phyloP scores from a whole-genome alignment of 169 alveolate species.

The Babesia sp. region DNA sequence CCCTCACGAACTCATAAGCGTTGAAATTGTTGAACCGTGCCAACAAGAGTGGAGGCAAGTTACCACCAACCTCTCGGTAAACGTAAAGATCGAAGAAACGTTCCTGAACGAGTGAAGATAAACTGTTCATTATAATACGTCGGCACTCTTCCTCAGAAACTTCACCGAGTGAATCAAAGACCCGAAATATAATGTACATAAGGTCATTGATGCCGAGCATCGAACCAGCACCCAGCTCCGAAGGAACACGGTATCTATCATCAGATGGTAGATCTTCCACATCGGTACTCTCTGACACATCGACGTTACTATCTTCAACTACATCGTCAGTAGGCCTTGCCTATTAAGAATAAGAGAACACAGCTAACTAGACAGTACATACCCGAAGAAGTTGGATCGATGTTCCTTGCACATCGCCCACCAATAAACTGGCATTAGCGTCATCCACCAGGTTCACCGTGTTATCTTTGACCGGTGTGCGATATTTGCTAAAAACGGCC shows the following conservation, averaged over 20 bases:
- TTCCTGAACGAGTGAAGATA: conserved; percentile 15
- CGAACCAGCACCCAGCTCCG: too few species aligned
- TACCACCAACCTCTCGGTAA: neutral
- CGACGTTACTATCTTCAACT: too few species aligned
- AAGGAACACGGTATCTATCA: too few species aligned
- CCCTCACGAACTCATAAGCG: conserved; percentile 20
- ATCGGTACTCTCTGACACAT: too few species aligned
- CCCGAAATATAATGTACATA: conserved; percentile 27
- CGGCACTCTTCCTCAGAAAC: neutral
- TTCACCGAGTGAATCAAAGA: neutral
- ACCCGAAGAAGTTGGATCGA: neutral
- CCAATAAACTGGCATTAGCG: neutral
- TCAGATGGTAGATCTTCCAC: too few species aligned
- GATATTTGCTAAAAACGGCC: neutral
- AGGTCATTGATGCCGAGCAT: too few species aligned
- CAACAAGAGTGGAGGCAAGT: conserved; percentile 5
- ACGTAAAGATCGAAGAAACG: neutral
- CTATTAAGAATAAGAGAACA: neutral
- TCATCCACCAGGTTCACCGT: too few species aligned
- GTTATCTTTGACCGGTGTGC: neutral
- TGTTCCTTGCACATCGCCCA: neutral
- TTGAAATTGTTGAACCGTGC: conserved; percentile 13
- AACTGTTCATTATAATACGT: neutral
- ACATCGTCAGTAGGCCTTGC: too few species aligned
- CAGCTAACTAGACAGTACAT: neutral